These are phyloP conservation scores for Ananas comosus DNA, from an alignment of 176 grass and related monocot species.

Conservation along the genomic window DNA sequence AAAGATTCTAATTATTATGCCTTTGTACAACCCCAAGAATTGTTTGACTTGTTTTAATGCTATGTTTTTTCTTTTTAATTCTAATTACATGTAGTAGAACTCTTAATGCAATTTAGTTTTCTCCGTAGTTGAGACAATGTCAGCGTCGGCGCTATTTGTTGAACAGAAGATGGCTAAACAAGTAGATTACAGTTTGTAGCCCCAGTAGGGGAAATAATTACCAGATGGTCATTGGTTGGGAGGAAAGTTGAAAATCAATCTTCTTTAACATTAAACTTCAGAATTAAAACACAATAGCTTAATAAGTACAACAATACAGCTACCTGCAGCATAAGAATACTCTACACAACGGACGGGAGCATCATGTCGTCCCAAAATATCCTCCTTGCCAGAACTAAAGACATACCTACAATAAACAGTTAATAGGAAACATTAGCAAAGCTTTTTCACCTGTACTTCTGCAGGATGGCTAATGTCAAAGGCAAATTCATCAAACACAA, in stretches of 20 bases:
- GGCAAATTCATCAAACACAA: not conserved
- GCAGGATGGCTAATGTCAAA: not conserved
- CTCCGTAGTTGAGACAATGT: no score
- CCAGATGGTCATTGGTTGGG: no score
- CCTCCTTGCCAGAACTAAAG: conserved; percentile 72
- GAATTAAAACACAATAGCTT: not conserved
- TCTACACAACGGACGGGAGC: conserved; percentile 88
- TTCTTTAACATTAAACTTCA: conserved; percentile 7
- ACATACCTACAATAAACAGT: conserved; percentile 46
- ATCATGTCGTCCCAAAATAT: conserved; percentile 84
- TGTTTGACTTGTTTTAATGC: no score
- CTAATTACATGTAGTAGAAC: no score
- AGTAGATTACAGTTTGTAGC: no score
- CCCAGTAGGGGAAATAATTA: no score
- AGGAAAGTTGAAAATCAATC: conserved; percentile 9
- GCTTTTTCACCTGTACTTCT: not conserved
- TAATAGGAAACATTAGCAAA: conserved; percentile 11
- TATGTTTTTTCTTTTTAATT: no score
- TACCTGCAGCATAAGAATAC: conserved; percentile 96
- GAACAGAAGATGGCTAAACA: no score
- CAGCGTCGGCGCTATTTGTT: no score
- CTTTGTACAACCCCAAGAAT: no score
- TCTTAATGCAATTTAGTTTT: no score
- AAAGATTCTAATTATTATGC: no score
- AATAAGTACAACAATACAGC: conserved; percentile 6